phyloP scores from a whole-genome alignment of 306 rosid genomes.

The Inga oerstediana region DNA sequence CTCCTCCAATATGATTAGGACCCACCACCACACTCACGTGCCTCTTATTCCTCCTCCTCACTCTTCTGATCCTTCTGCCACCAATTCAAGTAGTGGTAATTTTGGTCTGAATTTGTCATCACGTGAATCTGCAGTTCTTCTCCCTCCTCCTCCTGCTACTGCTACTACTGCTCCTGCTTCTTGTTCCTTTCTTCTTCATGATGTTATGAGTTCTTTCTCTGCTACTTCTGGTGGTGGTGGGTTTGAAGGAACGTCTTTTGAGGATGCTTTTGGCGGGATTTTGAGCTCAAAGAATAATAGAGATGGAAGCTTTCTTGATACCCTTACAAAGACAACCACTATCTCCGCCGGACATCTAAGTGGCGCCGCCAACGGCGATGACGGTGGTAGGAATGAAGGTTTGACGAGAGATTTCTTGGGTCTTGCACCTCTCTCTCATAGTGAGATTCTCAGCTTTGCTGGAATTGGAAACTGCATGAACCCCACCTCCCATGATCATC shows the following conservation, averaged over 20 bases:
- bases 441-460: constrained; percentile 73
- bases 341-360: not conserved
- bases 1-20: constrained; percentile 43
- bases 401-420: constrained; percentile 96
- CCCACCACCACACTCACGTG: constrained; percentile 73
- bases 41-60: constrained; percentile 28
- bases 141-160: not conserved
- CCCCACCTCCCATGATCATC: constrained; percentile 45
- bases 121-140: constrained; percentile 38
- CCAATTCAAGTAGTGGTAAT: constrained; percentile 13
- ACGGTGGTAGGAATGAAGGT: constrained; percentile 45
- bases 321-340: constrained; percentile 6
- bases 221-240: constrained; percentile 44
- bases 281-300: constrained; percentile 35
- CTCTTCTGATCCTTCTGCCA: constrained; percentile 25
- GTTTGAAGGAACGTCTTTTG: constrained; percentile 59
- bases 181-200: constrained; percentile 47
- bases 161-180: not conserved
- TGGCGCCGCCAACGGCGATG: not conserved
- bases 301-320: constrained; percentile 33
- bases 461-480: constrained; percentile 68
- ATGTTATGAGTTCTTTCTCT: constrained; percentile 58
- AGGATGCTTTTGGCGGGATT: constrained; percentile 65
- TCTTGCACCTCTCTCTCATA: constrained; percentile 73
- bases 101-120: constrained; percentile 63